Base-by-base conservation (phyloP, 345 rosid species). In the Tarenaya hassleriana region DNA sequence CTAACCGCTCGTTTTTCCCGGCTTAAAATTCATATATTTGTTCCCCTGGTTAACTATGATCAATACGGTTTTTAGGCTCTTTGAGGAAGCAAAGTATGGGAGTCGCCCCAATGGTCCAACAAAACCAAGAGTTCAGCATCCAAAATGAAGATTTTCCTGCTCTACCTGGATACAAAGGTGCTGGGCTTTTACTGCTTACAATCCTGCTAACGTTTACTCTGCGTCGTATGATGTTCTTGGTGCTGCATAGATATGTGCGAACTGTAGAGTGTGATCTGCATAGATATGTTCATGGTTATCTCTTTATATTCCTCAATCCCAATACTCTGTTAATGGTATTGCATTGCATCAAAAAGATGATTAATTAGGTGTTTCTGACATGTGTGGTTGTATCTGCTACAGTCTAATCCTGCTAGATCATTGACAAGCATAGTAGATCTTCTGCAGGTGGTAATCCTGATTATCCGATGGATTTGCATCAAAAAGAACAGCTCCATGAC, bases 141-240 rank as follows among this genome's bases (percentile, higher is more conserved):
- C 97, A 88, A 81, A 94, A 82, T 64, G 99, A 94, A 75, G 99
- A 94, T 75, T 94, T 94, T 74, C 99, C 97, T 52, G 99, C 99
- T 43, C 66, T 94, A 56, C 99, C 97, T 1, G 97, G 97, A 61
- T 94, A 81, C 65, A 94, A 88, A 80, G 99, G 98, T 92, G 76
- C 67, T 44, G 63, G 49, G 55, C 58, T 45, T 44, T 43, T 19
- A 48, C 50, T 61, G 40, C 42, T 40, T 29, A 34, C 2, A 24
- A 24, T 24, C 29, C 29, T 24, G 2, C 29, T 5, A 24, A 24
- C 29, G 3, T 2, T 53, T 40, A 43, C 8, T 40, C 21, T 47
- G 24, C 58, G 44, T 29, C 14, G 29, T 52, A 37, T 50, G 58
- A 42, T 56, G 31, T 53, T 9, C 29, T 65, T 19, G 35, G 40